Conservation (phyloP, 1,284 basidiomycete species). For the Phellinidium pouzarii region DNA sequence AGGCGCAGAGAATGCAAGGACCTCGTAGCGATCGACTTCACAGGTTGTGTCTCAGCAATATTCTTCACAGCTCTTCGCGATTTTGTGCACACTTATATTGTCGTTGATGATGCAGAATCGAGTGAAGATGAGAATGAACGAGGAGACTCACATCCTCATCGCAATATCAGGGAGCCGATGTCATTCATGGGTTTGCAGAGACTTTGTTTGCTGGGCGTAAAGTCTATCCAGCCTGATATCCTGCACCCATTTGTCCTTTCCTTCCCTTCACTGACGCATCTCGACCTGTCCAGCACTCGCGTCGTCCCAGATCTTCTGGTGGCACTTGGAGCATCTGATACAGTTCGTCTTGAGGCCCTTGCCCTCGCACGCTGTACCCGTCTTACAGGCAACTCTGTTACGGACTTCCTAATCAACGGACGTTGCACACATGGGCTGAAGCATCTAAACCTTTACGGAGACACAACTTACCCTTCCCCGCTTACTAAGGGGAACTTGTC, state of each 20-base stretch:
- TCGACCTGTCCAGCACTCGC: conserved; percentile 85
- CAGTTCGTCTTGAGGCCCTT: conserved; percentile 69
- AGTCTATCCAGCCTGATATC: conserved; percentile 64
- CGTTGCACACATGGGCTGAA: conserved; percentile 59
- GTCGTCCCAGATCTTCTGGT: conserved; percentile 72
- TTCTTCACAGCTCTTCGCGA: conserved; percentile 81
- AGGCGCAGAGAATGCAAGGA: conserved; percentile 72
- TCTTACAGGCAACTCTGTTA: conserved; percentile 75
- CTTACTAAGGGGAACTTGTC: conserved; percentile 64
- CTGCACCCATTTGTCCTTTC: conserved; percentile 79
- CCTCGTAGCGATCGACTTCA: conserved; percentile 87
- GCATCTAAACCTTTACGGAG: conserved; percentile 87
- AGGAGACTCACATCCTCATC: conserved; percentile 28
- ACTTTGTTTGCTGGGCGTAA: conserved; percentile 81
- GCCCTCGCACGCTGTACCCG: conserved; percentile 86
- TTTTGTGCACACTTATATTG: conserved; percentile 73
- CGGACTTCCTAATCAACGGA: conserved; percentile 66
- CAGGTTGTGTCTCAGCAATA: conserved; percentile 87
- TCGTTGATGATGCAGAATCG: conserved; percentile 33
- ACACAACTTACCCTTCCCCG: conserved; percentile 80
- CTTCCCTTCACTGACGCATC: conserved; percentile 83
- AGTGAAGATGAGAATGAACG: conserved; percentile 36
- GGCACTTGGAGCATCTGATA: conserved; percentile 55
- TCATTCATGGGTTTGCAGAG: conserved; percentile 75
- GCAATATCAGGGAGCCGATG: conserved; percentile 40